Evolutionary conservation across 352 stramenopile genomes (phyloP).

Genomic region (Phytophthora ramorum): DNA sequence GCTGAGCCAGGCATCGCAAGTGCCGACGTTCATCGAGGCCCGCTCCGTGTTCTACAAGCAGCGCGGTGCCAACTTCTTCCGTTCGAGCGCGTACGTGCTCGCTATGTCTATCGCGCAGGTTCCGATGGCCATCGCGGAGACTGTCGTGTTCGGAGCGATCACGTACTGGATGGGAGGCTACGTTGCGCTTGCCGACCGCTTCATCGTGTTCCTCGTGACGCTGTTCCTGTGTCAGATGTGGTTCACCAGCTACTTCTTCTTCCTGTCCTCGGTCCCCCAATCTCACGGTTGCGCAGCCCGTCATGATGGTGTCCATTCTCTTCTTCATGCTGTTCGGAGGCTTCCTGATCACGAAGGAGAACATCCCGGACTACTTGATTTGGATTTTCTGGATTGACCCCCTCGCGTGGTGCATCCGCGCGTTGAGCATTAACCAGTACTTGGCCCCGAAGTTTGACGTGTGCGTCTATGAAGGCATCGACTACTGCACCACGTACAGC

Average conservation of each 20-base stretch:
- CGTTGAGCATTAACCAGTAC: constrained; percentile 69
- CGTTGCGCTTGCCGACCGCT: constrained; percentile 42
- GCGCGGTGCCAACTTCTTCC: constrained; percentile 87
- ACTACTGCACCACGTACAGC: constrained; percentile 54
- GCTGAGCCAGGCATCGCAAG: constrained; percentile 78
- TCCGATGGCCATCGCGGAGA: constrained; percentile 69
- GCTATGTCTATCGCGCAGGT: constrained; percentile 53
- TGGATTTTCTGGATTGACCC: constrained; percentile 86
- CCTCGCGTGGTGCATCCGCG: constrained; percentile 67
- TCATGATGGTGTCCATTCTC: constrained; percentile 67
- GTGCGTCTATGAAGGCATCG: constrained; percentile 49
- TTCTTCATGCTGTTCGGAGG: constrained; percentile 77
- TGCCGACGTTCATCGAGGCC: constrained; percentile 83
- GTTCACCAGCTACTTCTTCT: constrained; percentile 79
- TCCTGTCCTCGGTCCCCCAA: constrained; percentile 57
- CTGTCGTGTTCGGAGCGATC: constrained; percentile 81
- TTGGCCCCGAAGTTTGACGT: constrained; percentile 40
- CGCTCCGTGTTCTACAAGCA: constrained; percentile 91
- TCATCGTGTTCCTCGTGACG: constrained; percentile 65
- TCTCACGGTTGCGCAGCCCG: constrained; percentile 58
- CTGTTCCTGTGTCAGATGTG: constrained; percentile 74
- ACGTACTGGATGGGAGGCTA: constrained; percentile 92
- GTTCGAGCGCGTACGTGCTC: constrained; percentile 82
- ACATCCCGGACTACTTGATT: constrained; percentile 65
- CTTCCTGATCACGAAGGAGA: constrained; percentile 63